Evolutionary conservation across 2,329 filamentous ascomycete species (phyloP), one percentile per base, ranked within the genome.

Genomic region (Xylaria sp.): DNA sequence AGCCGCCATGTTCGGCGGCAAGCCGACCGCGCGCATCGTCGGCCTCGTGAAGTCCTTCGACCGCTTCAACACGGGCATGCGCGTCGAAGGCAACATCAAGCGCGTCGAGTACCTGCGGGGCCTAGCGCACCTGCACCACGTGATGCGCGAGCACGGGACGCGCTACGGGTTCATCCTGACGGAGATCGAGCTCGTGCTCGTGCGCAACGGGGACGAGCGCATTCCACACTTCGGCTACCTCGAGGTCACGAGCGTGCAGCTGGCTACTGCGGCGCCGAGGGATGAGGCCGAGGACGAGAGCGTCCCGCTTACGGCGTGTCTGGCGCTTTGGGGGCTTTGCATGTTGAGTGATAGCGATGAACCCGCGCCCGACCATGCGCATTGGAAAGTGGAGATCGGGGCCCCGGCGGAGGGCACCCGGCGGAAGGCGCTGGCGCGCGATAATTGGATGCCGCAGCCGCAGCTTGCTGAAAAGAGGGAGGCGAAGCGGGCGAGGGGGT

Each of bases 81-180:
- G 92, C 61, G 85, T 87, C 61, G 91, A 95, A 73, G 86, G 87
- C 50, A 91, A 92, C 65, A 84, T 91, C 74, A 89, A 92, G 76
- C 88, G 90, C 60, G 90, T 96, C 59, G 87, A 93, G 75, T 97
- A 97, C 77, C 87, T 97, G 18, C 87, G 89, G 54, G 91, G 91
- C 1, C 84, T 97, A 4, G 83, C 92, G 0, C 91, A 95, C 68
- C 79, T 97, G 50, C 93, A 97, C 75, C 85, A 90, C 71, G 87
- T 88, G 70, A 96, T 97, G 91, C 91, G 93, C 73, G 91, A 96
- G 76, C 90, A 96, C 76, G 87, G 87, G 66, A 95, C 91, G 72
- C 87, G 93, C 60, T 97, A 97, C 74, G 93, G 93, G 57, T 97
- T 96, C 79, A 93, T 97, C 74, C 86, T 97, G 71, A 97, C 91